Evolutionary conservation across 139 green algal genomes (phyloP).

Genomic region (Spirogloea muscicola): DNA sequence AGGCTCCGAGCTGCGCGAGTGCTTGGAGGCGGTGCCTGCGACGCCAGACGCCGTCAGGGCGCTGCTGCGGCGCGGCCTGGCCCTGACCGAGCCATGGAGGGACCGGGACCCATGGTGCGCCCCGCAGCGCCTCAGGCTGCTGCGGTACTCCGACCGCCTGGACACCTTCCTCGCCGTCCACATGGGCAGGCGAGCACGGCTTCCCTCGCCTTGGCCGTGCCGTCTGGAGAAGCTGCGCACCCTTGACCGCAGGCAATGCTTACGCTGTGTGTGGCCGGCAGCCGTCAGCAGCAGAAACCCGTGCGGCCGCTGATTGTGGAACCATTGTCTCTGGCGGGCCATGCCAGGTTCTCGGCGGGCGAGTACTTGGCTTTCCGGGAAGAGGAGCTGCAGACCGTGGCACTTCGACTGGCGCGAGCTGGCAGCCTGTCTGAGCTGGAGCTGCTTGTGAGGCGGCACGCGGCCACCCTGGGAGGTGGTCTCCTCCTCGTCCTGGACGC

Average conservation of each 20-base stretch:
- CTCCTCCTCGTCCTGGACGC: constrained; percentile 17
- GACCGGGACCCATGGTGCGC: constrained; percentile 8
- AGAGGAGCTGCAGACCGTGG: not conserved
- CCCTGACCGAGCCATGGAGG: not conserved
- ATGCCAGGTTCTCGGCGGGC: not conserved
- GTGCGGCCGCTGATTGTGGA: not conserved
- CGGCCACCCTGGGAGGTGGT: constrained; percentile 2
- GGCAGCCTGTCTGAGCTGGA: constrained; percentile 11
- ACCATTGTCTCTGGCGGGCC: not conserved
- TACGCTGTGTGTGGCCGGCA: not conserved
- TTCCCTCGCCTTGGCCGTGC: not conserved
- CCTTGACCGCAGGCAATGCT: not conserved
- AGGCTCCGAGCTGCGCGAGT: constrained; percentile 26
- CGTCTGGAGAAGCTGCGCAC: not conserved
- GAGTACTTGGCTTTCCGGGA: not conserved
- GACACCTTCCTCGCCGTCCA: constrained; percentile 24
- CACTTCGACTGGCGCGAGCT: not conserved
- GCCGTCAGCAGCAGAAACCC: not conserved
- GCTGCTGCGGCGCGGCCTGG: constrained; percentile 18
- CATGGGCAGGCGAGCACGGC: constrained; percentile 2
- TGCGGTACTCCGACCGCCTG: constrained; percentile 17
- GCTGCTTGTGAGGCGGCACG: constrained; percentile 28
- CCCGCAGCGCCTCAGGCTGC: constrained; percentile 16
- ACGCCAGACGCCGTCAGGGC: not conserved
- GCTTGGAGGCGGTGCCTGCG: not conserved